phyloP scores from a whole-genome alignment of 139 green algal genomes.

The Gonium pectorale region DNA sequence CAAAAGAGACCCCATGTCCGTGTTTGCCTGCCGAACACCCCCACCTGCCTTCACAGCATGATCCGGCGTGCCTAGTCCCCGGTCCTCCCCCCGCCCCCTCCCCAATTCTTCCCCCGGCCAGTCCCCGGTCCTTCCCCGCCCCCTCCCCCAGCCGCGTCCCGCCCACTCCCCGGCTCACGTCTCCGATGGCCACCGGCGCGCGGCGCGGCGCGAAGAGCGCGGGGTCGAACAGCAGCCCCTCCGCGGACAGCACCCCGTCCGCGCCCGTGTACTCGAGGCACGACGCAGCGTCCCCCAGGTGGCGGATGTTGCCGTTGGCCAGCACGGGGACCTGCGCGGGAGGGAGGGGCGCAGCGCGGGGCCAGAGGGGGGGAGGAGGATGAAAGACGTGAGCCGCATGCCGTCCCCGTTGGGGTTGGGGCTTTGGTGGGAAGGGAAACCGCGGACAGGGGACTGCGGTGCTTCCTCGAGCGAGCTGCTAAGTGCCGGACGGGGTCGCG shows the following conservation, averaged over 20 bases:
- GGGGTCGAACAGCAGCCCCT: slow-evolving; percentile 89
- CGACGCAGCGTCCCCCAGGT: slow-evolving; percentile 72
- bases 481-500: too few species aligned
- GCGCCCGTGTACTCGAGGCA: slow-evolving; percentile 84
- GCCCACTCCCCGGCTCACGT: background rate
- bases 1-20: too few species aligned
- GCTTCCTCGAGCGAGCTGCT: too few species aligned
- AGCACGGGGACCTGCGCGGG: slow-evolving; percentile 78
- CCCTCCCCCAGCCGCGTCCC: background rate
- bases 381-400: too few species aligned
- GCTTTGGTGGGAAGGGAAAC: too few species aligned
- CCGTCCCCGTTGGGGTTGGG: too few species aligned
- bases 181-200: slow-evolving; percentile 9
- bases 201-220: slow-evolving; percentile 76
- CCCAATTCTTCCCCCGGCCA: too few species aligned
- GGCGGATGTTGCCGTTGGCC: slow-evolving; percentile 91
- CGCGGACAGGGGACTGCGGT: too few species aligned
- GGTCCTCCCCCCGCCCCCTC: too few species aligned
- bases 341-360: slow-evolving; percentile 44
- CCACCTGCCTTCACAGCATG: too few species aligned
- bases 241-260: slow-evolving; percentile 90
- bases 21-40: too few species aligned
- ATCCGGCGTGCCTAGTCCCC: too few species aligned
- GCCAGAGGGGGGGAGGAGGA: background rate
- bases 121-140: background rate